Evolutionary conservation across 495 filamentous ascomycete genomes (phyloP).

Genomic region (Margaritispora aquatica): DNA sequence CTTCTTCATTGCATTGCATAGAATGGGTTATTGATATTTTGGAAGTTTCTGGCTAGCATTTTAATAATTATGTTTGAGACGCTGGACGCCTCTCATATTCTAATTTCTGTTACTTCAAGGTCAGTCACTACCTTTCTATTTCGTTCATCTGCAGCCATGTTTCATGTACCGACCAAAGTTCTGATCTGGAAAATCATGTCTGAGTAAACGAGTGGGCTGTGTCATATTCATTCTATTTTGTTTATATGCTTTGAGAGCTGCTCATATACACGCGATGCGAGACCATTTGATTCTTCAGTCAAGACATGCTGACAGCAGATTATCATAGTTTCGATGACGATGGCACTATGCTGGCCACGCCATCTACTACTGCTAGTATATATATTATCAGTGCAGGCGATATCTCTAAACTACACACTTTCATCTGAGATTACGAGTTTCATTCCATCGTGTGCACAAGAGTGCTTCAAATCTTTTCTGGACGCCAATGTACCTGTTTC

Average conservation of each 20-base stretch:
- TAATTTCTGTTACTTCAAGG: slow-evolving; percentile 21
- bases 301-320: slow-evolving; percentile 13
- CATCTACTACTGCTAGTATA: slow-evolving; percentile 19
- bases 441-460: slow-evolving; percentile 58
- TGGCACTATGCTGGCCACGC: slow-evolving; percentile 23
- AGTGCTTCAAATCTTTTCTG: slow-evolving; percentile 59
- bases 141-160: neutral
- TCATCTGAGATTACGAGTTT: slow-evolving; percentile 37
- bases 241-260: neutral
- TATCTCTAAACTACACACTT: slow-evolving; percentile 26
- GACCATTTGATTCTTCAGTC: neutral
- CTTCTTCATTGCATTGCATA: slow-evolving; percentile 4
- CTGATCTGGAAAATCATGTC: slow-evolving; percentile 1
- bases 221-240: neutral
- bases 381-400: slow-evolving; percentile 6
- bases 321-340: slow-evolving; percentile 17
- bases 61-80: slow-evolving; percentile 22
- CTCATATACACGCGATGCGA: neutral
- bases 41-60: neutral
- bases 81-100: slow-evolving; percentile 18
- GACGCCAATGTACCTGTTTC: slow-evolving; percentile 45
- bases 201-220: neutral
- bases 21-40: slow-evolving; percentile 12
- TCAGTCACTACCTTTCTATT: slow-evolving; percentile 12
- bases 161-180: slow-evolving; percentile 1